Base-by-base conservation (phyloP, 768 basidiomycete genomes). In the Suillus lakei region DNA sequence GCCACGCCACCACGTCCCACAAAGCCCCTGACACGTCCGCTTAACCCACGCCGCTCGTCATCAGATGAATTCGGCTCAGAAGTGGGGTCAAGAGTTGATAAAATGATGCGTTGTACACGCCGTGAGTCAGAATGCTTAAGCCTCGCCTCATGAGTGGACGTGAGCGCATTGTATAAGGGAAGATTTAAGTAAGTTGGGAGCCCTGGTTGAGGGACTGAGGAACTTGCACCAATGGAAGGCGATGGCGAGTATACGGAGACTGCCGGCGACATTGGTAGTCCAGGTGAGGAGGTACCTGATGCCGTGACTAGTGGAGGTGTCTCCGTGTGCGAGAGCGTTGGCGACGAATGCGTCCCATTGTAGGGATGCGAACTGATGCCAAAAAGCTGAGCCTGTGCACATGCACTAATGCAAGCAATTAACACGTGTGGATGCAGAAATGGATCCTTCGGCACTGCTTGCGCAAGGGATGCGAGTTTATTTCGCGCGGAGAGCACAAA, bases 351-450 rank as follows among this genome's bases (percentile, higher is more conserved):
- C 69, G 73, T 63, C 28, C 63, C 43, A 61, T 64, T 68, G 60
- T n/a, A 66, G 5, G 23, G 39, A 28, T 59, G 53, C 23, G 62
- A 56, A 21, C 15, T 41, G 36, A n/a, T 41, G 41, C 59, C 58
- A 51, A 53, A 7, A 28, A 59, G 46, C 54, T 76, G 74, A 18
- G 70, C 69, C 28, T 73, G 69, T 8, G 59, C 62, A 68, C 72
- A 78, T 30, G 69, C 74, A 12, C 74, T 70, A 7, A 94, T 78
- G 2, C 85, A 84, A 30, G 78, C 74, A 26, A 84, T 71, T 66
- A 95, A 90, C 10, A 78, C 78, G 46, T 84, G 73, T 1, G 91
- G 91, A 64, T 92, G 85, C 53, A 91, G 78, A 71, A 95, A 93
- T 1, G 93, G 93, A 74, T 95, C 93, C 73, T 88, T 89, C 2